phyloP scores from a whole-genome alignment of 257 asterid genomes.

The Nicotiana paniculata region DNA sequence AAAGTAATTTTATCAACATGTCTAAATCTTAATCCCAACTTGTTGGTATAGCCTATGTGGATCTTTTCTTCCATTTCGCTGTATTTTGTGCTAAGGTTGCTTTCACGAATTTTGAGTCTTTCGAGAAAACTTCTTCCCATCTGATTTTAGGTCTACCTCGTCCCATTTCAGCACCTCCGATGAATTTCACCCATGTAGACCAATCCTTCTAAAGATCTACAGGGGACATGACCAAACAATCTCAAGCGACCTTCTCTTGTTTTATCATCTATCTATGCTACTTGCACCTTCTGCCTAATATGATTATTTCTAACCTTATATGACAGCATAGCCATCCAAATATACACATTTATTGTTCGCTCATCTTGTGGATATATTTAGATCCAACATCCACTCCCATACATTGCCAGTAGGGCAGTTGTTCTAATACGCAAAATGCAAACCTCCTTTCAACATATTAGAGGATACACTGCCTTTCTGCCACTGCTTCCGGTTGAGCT shows the following conservation, averaged over 20 bases:
- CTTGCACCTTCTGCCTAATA: background rate
- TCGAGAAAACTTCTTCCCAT: background rate
- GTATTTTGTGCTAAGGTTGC: background rate
- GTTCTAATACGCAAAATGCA: background rate
- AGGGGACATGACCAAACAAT: background rate
- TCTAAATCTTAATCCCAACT: background rate
- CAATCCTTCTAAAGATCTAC: background rate
- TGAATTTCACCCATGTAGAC: background rate
- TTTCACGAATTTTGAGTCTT: background rate
- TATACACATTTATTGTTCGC: background rate
- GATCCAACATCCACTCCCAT: background rate
- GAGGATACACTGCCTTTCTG: background rate
- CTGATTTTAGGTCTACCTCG: background rate
- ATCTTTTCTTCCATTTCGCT: constrained; percentile 1
- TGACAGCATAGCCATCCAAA: background rate
- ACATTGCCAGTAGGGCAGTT: background rate
- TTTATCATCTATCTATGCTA: background rate
- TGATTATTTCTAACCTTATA: background rate
- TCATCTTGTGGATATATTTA: background rate
- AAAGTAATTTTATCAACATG: background rate
- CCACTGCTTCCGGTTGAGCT: background rate
- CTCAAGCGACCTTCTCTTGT: background rate
- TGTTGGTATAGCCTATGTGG: background rate
- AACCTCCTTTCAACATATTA: background rate
- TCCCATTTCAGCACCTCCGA: background rate